Base-by-base conservation (phyloP, 306 rosid species). In the Sechiopsis laciniata region DNA sequence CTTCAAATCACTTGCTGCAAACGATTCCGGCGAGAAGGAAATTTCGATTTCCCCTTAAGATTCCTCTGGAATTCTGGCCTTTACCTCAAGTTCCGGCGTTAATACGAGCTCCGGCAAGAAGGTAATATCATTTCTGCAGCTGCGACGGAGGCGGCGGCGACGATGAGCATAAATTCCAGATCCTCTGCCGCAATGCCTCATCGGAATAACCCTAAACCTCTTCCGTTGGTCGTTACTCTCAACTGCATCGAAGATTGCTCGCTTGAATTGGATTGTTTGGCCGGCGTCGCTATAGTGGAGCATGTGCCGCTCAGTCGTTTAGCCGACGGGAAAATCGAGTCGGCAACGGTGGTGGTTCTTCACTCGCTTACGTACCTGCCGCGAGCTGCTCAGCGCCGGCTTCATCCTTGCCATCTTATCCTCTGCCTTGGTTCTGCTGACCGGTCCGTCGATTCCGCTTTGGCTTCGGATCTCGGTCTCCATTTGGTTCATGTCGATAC, bases 381-480 rank as follows among this genome's bases (percentile, higher is more conserved):
- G 4, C 97, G 99, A 62, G 97, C 99, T n/a, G 99, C 97, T 64
- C 99, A 95, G 80, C 97, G 99, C 21, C 92, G 97, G 4, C 96
- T 95, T 77, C 95, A 97, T 12, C 86, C 99, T 32, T 85, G 82
- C 74, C 99, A 95, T 78, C 91, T 95, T 71, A 78, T 95, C 57
- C 92, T 95, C 40, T 95, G 97, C 82, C 99, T 95, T 16, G 99
- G 99, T 74, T 95, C 99, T 35, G 80, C 89, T 7, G 99, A 95
- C 76, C 91, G 92, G 74, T 42, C 96, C 19, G 95, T 87, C 14
- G 99, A 95, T 17, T 91, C 99, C 5, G 72, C 95, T 22, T 86
- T 95, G 11, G 99, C 97, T 16, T 72, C 90, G 10, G 99, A 95
- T 78, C 96, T 95, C 37, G 99, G 99, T 16, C 95, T 95, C 19